Conservation (phyloP, 2,329 filamentous ascomycete species). For the Septoria petroselini region DNA sequence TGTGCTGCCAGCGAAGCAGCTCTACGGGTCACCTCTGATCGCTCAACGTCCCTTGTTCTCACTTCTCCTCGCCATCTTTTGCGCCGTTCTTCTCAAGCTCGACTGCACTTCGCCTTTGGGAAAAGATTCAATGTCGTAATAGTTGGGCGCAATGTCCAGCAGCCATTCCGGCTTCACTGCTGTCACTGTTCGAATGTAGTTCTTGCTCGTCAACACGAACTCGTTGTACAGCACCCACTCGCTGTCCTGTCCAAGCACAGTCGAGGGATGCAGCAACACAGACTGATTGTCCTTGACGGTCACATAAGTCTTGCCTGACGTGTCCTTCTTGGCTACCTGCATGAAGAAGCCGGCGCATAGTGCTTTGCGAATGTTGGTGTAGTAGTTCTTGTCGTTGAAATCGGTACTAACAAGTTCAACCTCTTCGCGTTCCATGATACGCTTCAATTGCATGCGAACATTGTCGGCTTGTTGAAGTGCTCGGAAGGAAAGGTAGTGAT, state of each 20-base stretch:
- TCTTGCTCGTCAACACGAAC: slow-evolving; percentile 96
- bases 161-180: slow-evolving; percentile 92
- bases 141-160: slow-evolving; percentile 86
- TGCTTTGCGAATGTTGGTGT: slow-evolving; percentile 91
- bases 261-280: slow-evolving; percentile 89
- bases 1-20: too few species aligned
- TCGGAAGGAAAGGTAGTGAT: slow-evolving; percentile 89
- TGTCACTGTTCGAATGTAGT: slow-evolving; percentile 94
- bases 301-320: slow-evolving; percentile 81
- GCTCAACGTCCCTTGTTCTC: slow-evolving; percentile 13
- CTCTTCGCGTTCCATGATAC: slow-evolving; percentile 92
- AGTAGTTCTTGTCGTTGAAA: slow-evolving; percentile 96
- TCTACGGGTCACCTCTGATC: too few species aligned
- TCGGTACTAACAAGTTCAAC: slow-evolving; percentile 83
- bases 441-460: slow-evolving; percentile 83
- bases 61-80: slow-evolving; percentile 22
- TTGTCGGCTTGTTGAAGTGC: slow-evolving; percentile 91
- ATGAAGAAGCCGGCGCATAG: slow-evolving; percentile 97
- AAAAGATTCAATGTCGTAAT: slow-evolving; percentile 84
- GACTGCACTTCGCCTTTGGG: slow-evolving; percentile 81
- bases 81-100: slow-evolving; percentile 46
- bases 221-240: slow-evolving; percentile 99
- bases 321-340: slow-evolving; percentile 95
- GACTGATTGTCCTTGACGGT: slow-evolving; percentile 96
- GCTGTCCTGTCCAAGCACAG: slow-evolving; percentile 79